These are phyloP conservation scores for Diatrype stigma DNA, from an alignment of 2,329 filamentous ascomycete species.

Conservation along the genomic window DNA sequence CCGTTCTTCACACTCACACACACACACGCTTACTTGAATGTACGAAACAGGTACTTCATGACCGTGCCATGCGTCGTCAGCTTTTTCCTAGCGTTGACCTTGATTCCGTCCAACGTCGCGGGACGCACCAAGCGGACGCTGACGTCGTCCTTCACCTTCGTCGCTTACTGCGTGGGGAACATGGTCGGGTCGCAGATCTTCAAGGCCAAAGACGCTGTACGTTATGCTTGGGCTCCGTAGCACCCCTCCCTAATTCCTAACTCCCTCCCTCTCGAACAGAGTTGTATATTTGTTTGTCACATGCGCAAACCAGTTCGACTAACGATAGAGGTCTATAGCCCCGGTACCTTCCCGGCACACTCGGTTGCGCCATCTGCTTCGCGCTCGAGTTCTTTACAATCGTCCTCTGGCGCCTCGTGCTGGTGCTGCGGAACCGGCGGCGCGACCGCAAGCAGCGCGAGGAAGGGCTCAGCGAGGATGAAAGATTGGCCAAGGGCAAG, in stretches of 20 bases:
- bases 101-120: slow-evolving; percentile 41
- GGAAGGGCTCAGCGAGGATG: slow-evolving; percentile 30
- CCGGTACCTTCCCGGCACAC: slow-evolving; percentile 39
- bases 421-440: slow-evolving; percentile 35
- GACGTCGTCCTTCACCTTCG: slow-evolving; percentile 40
- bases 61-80: slow-evolving; percentile 29
- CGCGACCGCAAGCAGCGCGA: slow-evolving; percentile 24
- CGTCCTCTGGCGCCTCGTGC: slow-evolving; percentile 33
- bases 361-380: slow-evolving; percentile 35
- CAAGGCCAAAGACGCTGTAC: slow-evolving; percentile 34
- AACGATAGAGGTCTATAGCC: too few species aligned
- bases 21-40: background rate
- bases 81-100: slow-evolving; percentile 30
- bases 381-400: slow-evolving; percentile 34
- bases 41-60: slow-evolving; percentile 32
- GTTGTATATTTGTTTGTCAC: too few species aligned
- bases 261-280: background rate
- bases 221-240: slow-evolving; percentile 7
- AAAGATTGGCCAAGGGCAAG: slow-evolving; percentile 26
- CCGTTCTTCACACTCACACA: background rate
- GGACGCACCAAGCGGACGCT: slow-evolving; percentile 44
- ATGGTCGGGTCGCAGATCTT: slow-evolving; percentile 45
- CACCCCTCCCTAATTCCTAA: background rate
- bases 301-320: too few species aligned
- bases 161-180: slow-evolving; percentile 44